Base-by-base conservation (phyloP, 371 early-diverging fungal genomes). In the Mortierella sp. region DNA sequence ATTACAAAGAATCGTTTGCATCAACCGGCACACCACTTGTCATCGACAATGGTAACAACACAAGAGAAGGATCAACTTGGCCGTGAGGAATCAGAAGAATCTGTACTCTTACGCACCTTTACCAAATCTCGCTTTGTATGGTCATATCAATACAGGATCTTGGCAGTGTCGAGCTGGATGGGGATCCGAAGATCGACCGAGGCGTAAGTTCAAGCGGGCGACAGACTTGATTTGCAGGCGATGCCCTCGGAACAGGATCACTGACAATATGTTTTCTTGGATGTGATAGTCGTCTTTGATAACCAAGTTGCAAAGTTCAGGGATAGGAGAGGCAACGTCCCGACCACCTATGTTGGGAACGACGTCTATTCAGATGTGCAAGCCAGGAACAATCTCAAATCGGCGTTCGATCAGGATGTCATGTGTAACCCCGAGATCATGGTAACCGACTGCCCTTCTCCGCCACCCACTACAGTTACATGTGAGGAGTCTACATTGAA, bases 141-240 rank as follows among this genome's bases (percentile, higher is more conserved):
- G 24, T 28, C 3, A 3, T 55, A 9, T 55, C 12, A 10, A 29
- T 14, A 66, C 85, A 86, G 94, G 96, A 25, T 92, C 93, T 17
- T 84, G 86, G 55, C 86, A 86, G 58, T 91, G 92, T 61, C 83
- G 92, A 61, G 94, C 92, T 27, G 95, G 95, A 19, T 95, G 94
- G 94, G 89, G 92, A 10, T 80, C 80, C 1, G 92, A 92, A 56
- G 60, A 67, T 2, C 59, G 60, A 12, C 92, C 92, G 9, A 65
- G 86, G 54, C 61, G 92, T 92, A 85, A 58, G 83, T 79, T 21
- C 16, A 1, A 2, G 2, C 27, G 14, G 25, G 19, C 10, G 2
- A 17, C 14, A 57, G 21, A 29, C 24, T 14, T 37, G 8, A 39
- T 25, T 9, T n/a, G n/a, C n/a, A n/a, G n/a, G n/a, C n/a, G n/a